Percentiles rank a stretch among this genome's conserved stretches.
These are phyloP conservation scores for Boletellus deceptivus DNA, from an alignment of 1,284 basidiomycete genomes.

Conservation along the genomic window DNA sequence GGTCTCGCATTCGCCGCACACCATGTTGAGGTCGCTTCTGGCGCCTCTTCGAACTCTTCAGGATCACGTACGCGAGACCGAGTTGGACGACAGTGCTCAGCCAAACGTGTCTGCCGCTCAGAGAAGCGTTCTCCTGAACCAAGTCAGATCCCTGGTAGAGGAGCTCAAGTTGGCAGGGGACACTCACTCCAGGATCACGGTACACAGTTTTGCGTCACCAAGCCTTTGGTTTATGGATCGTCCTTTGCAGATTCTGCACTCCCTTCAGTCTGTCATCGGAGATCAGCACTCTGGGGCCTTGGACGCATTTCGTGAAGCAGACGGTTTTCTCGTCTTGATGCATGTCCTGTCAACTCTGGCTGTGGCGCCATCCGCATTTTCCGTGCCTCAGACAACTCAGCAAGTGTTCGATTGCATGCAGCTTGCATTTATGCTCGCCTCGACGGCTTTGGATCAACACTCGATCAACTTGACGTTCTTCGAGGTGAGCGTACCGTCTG, in stretches of 20 bases:
- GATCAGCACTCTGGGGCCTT: slow-evolving; percentile 63
- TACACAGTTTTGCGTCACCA: slow-evolving; percentile 2
- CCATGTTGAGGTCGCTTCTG: slow-evolving; percentile 29
- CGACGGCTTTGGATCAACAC: slow-evolving; percentile 60
- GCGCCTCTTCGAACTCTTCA: slow-evolving; percentile 30
- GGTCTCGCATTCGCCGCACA: neutral
- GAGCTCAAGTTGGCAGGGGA: slow-evolving; percentile 23
- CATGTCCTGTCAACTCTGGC: slow-evolving; percentile 62
- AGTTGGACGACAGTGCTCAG: slow-evolving; percentile 4
- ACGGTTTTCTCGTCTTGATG: slow-evolving; percentile 73
- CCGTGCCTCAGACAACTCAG: slow-evolving; percentile 41
- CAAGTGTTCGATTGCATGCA: slow-evolving; percentile 54
- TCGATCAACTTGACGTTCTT: slow-evolving; percentile 62
- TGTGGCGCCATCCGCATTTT: slow-evolving; percentile 27
- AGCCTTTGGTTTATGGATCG: slow-evolving; percentile 2
- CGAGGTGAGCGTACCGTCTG: slow-evolving; percentile 45
- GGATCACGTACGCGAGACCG: slow-evolving; percentile 12
- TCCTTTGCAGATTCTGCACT: slow-evolving; percentile 49
- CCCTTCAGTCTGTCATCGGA: slow-evolving; percentile 59
- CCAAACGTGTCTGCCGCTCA: neutral
- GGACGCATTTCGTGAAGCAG: slow-evolving; percentile 74
- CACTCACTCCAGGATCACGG: slow-evolving; percentile 21
- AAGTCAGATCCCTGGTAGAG: slow-evolving; percentile 21
- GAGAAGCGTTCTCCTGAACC: slow-evolving; percentile 1
- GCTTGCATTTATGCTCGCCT: slow-evolving; percentile 58